Percentiles rank a stretch among this genome's conserved stretches.
Evolutionary conservation across 1,139 yeast species (phyloP).

Genomic region (Kluyveromyces sp.): DNA sequence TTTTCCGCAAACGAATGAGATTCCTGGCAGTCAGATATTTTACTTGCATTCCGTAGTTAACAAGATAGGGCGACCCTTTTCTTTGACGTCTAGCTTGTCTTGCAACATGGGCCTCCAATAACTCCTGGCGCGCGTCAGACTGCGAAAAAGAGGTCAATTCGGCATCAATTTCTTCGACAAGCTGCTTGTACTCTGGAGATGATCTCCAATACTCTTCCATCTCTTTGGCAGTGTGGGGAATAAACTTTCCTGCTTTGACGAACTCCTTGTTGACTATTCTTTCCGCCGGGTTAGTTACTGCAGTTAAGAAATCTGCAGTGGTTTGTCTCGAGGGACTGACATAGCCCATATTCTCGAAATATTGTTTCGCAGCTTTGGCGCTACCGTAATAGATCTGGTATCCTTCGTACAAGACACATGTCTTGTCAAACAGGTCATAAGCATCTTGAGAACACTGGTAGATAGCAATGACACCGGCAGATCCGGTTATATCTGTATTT

Average conservation of each 20-base stretch:
- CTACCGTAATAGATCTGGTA: conserved; percentile 72
- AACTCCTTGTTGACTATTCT: conserved; percentile 38
- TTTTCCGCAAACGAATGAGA: conserved; percentile 55
- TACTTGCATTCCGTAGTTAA: conserved; percentile 59
- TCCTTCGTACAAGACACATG: conserved; percentile 66
- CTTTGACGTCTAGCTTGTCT: conserved; percentile 50
- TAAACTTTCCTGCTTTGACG: conserved; percentile 44
- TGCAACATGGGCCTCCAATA: conserved; percentile 48
- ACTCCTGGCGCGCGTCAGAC: conserved; percentile 14
- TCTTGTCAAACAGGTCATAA: conserved; percentile 69
- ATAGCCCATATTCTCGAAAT: conserved; percentile 62
- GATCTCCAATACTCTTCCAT: conserved; percentile 62
- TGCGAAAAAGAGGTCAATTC: conserved; percentile 19
- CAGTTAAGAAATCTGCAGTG: conserved; percentile 75
- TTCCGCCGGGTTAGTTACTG: conserved; percentile 69
- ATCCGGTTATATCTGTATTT: conserved; percentile 49
- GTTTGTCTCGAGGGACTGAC: conserved; percentile 71
- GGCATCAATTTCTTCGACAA: conserved; percentile 39
- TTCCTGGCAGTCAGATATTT: conserved; percentile 56
- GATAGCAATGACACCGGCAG: conserved; percentile 67
- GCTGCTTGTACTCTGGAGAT: conserved; percentile 47
- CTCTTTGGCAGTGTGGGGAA: conserved; percentile 66
- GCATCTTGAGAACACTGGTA: conserved; percentile 80
- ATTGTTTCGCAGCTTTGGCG: conserved; percentile 49
- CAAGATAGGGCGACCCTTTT: conserved; percentile 55